Conservation (phyloP, 805 yeast species). For the Saturnispora ahearnii region DNA sequence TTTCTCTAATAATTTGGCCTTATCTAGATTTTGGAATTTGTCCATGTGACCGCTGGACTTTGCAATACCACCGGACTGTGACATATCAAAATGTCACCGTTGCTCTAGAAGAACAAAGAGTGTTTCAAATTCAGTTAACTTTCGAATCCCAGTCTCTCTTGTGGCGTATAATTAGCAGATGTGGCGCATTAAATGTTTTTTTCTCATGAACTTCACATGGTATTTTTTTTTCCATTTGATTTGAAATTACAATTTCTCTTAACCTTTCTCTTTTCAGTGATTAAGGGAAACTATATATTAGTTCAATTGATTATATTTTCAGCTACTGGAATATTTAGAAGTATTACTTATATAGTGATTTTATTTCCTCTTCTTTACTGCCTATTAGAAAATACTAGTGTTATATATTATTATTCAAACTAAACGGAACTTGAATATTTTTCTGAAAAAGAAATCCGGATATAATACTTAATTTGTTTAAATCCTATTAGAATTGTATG, state of each 20-base stretch:
- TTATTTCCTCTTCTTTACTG: too few relatives aligned
- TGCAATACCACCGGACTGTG: not conserved
- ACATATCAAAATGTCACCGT: not conserved
- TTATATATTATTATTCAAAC: not conserved
- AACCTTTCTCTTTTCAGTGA: not conserved
- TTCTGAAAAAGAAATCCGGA: not conserved
- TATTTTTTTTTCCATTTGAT: not conserved
- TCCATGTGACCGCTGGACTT: not conserved
- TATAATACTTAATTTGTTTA: not conserved
- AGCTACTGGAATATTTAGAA: too few relatives aligned
- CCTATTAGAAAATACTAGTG: too few relatives aligned
- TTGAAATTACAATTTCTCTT: not conserved
- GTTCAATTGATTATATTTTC: not conserved
- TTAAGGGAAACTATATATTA: not conserved
- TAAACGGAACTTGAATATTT: not conserved
- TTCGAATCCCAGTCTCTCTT: too few relatives aligned
- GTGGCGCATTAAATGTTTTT: not conserved
- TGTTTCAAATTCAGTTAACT: not conserved
- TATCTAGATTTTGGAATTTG: slow-evolving; percentile 24
- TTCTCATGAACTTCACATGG: not conserved
- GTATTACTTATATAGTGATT: too few relatives aligned
- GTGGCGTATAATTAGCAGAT: not conserved
- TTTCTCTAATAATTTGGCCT: slow-evolving; percentile 29
- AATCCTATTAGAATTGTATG: not conserved
- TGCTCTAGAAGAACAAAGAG: not conserved